Evolutionary conservation across 495 filamentous ascomycete genomes (phyloP).

Genomic region (Aspergillus nanangensis): DNA sequence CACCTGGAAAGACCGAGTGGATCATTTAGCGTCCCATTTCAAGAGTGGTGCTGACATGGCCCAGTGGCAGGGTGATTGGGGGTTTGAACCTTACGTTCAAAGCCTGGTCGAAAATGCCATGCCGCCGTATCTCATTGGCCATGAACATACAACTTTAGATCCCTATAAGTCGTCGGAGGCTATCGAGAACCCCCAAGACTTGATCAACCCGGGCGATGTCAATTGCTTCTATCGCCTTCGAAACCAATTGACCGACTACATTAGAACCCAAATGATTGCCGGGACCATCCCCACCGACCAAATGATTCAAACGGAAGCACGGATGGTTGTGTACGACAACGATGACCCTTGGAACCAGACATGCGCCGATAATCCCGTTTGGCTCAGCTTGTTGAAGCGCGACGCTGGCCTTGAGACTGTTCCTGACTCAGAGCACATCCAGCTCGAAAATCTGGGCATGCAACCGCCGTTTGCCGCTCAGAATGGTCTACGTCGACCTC

Average conservation of each 20-base stretch:
- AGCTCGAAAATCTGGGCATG: conserved; percentile 34
- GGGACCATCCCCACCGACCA: conserved; percentile 55
- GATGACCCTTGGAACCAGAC: conserved; percentile 73
- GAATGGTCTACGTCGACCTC: conserved; percentile 25
- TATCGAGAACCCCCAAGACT: conserved; percentile 13
- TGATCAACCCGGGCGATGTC: conserved; percentile 31
- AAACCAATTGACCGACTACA: conserved; percentile 52
- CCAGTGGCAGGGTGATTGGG: conserved; percentile 78
- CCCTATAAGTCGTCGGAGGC: conserved; percentile 29
- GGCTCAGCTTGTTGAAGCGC: conserved; percentile 64
- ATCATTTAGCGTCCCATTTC: conserved; percentile 72
- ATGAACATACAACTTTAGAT: conserved; percentile 32
- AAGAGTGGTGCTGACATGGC: conserved; percentile 67
- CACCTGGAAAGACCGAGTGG: conserved; percentile 67
- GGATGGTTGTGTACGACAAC: conserved; percentile 59
- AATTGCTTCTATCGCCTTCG: conserved; percentile 51
- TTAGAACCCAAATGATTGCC: conserved; percentile 40
- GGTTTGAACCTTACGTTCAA: conserved; percentile 64
- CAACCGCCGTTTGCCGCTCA: conserved; percentile 36
- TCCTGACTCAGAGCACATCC: conserved; percentile 29
- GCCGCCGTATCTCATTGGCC: conserved; percentile 53
- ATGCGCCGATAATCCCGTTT: conserved; percentile 59
- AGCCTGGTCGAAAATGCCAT: conserved; percentile 69
- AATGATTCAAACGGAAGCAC: conserved; percentile 59
- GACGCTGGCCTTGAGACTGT: conserved; percentile 48